Percentiles rank a stretch among this genome's conserved stretches.
These are phyloP conservation scores for Mycena crocata DNA, from an alignment of 768 basidiomycete species.

Conservation along the genomic window DNA sequence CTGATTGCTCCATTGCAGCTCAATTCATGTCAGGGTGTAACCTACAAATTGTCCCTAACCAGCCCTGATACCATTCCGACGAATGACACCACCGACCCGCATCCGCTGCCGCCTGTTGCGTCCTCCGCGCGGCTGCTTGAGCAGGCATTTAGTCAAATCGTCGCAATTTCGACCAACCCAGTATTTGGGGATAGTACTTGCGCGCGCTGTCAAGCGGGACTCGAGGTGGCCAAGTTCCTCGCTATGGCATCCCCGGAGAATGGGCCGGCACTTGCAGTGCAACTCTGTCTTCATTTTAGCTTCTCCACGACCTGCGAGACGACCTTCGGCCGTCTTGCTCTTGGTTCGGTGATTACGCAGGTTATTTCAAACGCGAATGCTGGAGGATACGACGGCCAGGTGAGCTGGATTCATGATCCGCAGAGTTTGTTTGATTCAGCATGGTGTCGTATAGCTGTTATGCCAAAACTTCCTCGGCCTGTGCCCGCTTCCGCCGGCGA, in stretches of 20 bases:
- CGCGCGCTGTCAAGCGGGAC: constrained; percentile 67
- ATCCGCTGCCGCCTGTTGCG: constrained; percentile 71
- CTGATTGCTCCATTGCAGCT: not conserved
- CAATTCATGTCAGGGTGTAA: constrained; percentile 57
- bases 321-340: constrained; percentile 56
- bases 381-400: constrained; percentile 80
- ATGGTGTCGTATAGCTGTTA: constrained; percentile 4
- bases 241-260: constrained; percentile 71
- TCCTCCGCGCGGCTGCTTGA: constrained; percentile 57
- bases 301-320: constrained; percentile 63
- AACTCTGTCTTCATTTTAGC: constrained; percentile 70
- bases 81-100: constrained; percentile 71
- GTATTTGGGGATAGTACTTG: constrained; percentile 66
- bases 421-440: not conserved
- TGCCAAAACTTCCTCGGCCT: constrained; percentile 33
- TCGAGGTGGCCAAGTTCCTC: constrained; percentile 75
- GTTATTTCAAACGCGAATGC: constrained; percentile 78
- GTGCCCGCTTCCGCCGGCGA: constrained; percentile 68
- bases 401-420: constrained; percentile 35
- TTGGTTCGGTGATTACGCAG: constrained; percentile 76
- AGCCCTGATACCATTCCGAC: constrained; percentile 69
- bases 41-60: constrained; percentile 67
- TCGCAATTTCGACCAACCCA: constrained; percentile 65
- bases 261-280: constrained; percentile 66
- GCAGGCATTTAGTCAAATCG: constrained; percentile 66